phyloP scores from a whole-genome alignment of 2,329 filamentous ascomycete species.

The Bipolaris oryzae region DNA sequence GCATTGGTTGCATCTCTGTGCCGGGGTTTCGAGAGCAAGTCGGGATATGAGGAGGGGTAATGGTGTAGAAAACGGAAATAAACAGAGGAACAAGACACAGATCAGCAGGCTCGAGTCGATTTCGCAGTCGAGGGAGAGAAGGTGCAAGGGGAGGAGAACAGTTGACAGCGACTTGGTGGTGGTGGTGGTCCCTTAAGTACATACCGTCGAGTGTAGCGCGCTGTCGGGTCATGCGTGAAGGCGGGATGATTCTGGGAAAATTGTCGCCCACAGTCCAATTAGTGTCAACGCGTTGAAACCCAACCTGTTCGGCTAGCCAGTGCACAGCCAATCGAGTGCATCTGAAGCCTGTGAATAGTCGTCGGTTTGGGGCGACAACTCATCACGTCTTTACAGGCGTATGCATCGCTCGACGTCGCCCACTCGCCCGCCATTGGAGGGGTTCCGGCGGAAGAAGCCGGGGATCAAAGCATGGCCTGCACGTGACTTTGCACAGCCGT shows the following conservation, averaged over 20 bases:
- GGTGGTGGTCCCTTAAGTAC: conserved; percentile 39
- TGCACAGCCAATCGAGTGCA: conserved; percentile 38
- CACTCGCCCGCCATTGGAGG: conserved; percentile 35
- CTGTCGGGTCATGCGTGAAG: conserved; percentile 46
- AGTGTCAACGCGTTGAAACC: conserved; percentile 43
- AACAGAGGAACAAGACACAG: conserved; percentile 8
- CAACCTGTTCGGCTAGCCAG: conserved; percentile 41
- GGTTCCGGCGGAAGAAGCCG: conserved; percentile 26
- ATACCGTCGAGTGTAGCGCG: conserved; percentile 34
- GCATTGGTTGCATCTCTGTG: conserved; percentile 41
- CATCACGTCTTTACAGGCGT: conserved; percentile 44
- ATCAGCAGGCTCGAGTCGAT: not conserved
- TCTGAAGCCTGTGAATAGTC: conserved; percentile 33
- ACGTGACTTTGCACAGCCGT: not conserved
- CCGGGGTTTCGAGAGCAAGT: conserved; percentile 25
- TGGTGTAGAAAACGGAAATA: conserved; percentile 4
- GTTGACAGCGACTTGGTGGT: conserved; percentile 24
- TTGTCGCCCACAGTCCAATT: conserved; percentile 41
- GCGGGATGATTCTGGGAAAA: conserved; percentile 42
- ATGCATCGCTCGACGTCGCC: conserved; percentile 26
- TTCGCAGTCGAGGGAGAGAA: not conserved
- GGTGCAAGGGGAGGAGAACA: conserved; percentile 6
- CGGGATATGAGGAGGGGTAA: conserved; percentile 10
- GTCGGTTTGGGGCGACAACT: conserved; percentile 45
- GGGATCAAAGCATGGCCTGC: conserved; percentile 11